Evolutionary conservation across 2,329 filamentous ascomycete genomes (phyloP), one percentile per base, ranked within the genome.

Genomic region (Daldinia eschscholtzii): DNA sequence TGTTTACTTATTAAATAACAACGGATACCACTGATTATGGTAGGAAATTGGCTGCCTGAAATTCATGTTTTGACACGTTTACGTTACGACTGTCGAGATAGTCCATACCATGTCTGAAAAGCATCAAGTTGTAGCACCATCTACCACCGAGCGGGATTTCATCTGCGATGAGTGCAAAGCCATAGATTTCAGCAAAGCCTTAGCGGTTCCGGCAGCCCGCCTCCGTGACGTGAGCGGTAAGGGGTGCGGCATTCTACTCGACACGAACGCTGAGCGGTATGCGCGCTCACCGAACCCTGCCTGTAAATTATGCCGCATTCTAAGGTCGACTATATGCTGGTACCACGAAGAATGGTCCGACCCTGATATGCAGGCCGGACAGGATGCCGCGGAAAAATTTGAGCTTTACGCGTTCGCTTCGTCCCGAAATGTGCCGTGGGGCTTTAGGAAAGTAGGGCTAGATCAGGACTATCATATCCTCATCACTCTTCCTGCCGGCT

Each of bases 391-490:
- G 6, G 46, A 52, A n/a, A n/a, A 18, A 2, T 52, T 52, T 52
- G 46, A 52, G 46, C 15, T 52, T 10, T 52, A 52, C 15, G 26
- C 46, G 15, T 52, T 52, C 7, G 46, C 46, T 33, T 52, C 46
- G 6, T 52, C 46, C 15, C 26, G 46, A 52, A 52, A 52, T 33
- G 46, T 52, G 2, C 46, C 46, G 6, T 52, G 46, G 46, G 46
- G 46, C 3, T 52, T 30, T 13, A 52, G 46, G 26, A 52, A 52
- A n/a, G 26, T 26, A 0, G 28, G 28, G 9, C 46, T 15, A 3
- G 46, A 52, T 33, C 46, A 52, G 15, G 46, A 52, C 6, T 52
- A n/a, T 52, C 46, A 52, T 52, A 52, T 52, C 28, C 28, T 52
- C 6, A 52, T 52, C 15, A 52, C 46, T 5, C 46, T 52, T 33